Evolutionary conservation across 2,329 filamentous ascomycete genomes (phyloP).

Genomic region (Calonectria pauciramosa): DNA sequence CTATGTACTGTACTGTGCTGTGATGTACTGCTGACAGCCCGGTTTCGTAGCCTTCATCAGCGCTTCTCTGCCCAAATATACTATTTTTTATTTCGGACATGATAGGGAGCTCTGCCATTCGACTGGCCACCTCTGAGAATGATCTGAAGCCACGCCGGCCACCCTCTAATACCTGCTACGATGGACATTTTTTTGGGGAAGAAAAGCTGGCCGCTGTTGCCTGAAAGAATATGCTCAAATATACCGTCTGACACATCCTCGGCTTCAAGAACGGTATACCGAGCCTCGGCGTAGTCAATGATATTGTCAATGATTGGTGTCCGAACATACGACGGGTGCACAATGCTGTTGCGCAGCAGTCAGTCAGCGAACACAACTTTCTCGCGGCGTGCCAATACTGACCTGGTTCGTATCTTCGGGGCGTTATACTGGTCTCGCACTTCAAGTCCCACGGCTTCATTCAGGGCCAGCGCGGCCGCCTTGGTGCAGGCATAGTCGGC

Average conservation of each 20-base stretch:
- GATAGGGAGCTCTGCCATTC: neutral
- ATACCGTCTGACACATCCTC: neutral
- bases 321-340: neutral
- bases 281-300: neutral
- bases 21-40: neutral
- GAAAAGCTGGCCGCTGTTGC: neutral
- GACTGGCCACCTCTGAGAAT: neutral
- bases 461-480: slow-evolving; percentile 72
- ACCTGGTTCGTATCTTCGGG: neutral
- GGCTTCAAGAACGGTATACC: neutral
- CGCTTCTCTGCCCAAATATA: neutral
- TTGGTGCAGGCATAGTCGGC: slow-evolving; percentile 75
- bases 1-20: neutral
- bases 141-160: neutral
- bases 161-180: neutral
- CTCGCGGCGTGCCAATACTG: neutral
- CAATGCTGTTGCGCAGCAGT: neutral
- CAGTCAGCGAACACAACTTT: neutral
- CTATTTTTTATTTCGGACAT: neutral
- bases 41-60: neutral
- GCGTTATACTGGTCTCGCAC: slow-evolving; percentile 69
- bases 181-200: neutral
- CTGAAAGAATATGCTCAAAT: neutral
- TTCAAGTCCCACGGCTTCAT: slow-evolving; percentile 71
- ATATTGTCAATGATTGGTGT: neutral